Evolutionary conservation across 441 rosid genomes (phyloP), one percentile per base, ranked within the genome.

Genomic region (Capsella rubella): DNA sequence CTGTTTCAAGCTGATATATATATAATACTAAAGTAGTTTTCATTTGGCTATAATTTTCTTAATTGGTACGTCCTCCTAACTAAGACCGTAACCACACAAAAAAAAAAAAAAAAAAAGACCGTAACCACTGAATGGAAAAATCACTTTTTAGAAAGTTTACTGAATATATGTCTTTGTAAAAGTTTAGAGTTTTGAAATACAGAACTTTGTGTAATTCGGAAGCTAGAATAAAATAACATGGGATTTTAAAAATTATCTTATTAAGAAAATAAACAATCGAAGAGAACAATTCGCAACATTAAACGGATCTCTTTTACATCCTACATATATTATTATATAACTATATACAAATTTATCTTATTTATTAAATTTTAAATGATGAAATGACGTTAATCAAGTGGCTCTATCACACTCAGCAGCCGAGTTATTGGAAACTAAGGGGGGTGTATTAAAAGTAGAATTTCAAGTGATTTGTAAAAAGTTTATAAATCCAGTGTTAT

Each of bases 271-370:
- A 27, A 32, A 49, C 21, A 54, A n/a, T 54, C 2, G 27, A 21
- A 53, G 64, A 64, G 70, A 54, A 55, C 25, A 64, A 54, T 54
- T 54, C 56, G 76, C 76, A 72, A 56, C 21, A 55, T 45, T 14
- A 34, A 64, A 40, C 71, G 77, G 77, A 73, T 64, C 77, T 46
- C 42, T 21, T 21, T 21, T 21, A 21, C 25, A 21, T 21, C 25
- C 25, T 21, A 21, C 1, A 21, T 21, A 2, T 21, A 21, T 21
- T 21, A 21, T 21, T 21, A 21, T 21, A 21, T 21, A 21, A 21
- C 2, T 21, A 21, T 21, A 21, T 21, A 21, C 25, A 21, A 21
- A 21, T 21, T 21, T 21, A 21, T 21, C 25, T 21, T 21, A 1
- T 21, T 21, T 21, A 21, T 21, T 21, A 21, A 21, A 21, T 21